These are phyloP conservation scores for Xylaria sp. DNA, from an alignment of 2,329 filamentous ascomycete genomes.

Conservation along the genomic window DNA sequence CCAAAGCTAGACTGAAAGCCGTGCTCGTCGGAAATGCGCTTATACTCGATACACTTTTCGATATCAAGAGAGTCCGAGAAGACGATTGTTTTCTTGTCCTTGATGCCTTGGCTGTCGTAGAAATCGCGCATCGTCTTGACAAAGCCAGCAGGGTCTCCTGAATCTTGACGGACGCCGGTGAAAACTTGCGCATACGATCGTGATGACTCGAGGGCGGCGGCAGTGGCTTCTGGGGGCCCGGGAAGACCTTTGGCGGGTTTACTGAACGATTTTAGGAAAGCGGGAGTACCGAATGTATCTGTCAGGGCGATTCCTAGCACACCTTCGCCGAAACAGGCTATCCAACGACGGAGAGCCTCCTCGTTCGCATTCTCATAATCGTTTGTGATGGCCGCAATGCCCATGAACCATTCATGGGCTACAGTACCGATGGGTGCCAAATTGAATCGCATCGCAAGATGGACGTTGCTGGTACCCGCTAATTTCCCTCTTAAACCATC, in stretches of 20 bases:
- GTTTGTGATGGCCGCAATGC: constrained; percentile 87
- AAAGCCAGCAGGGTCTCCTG: constrained; percentile 84
- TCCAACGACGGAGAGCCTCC: constrained; percentile 86
- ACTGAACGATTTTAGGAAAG: constrained; percentile 87
- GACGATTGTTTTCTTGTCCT: constrained; percentile 85
- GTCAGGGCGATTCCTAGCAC: constrained; percentile 90
- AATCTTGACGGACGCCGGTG: constrained; percentile 87
- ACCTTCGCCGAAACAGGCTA: constrained; percentile 86
- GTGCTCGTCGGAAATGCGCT: constrained; percentile 79
- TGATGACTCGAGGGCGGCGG: constrained; percentile 52
- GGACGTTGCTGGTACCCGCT: constrained; percentile 93
- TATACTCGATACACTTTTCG: constrained; percentile 90
- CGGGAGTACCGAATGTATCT: constrained; percentile 93
- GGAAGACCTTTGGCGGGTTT: constrained; percentile 65
- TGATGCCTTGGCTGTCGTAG: constrained; percentile 80
- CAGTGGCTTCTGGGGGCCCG: constrained; percentile 50
- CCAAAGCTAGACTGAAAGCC: constrained; percentile 91
- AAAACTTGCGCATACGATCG: constrained; percentile 85
- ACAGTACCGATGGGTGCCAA: constrained; percentile 86
- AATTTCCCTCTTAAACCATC: constrained; percentile 77
- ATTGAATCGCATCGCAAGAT: constrained; percentile 92
- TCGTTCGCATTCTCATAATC: constrained; percentile 89
- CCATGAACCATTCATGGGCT: constrained; percentile 99
- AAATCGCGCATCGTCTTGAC: constrained; percentile 82
- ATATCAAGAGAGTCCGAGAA: constrained; percentile 97